These are phyloP conservation scores for Pseudopyrenochaeta lycopersici DNA, from an alignment of 2,329 filamentous ascomycete species.

Conservation along the genomic window DNA sequence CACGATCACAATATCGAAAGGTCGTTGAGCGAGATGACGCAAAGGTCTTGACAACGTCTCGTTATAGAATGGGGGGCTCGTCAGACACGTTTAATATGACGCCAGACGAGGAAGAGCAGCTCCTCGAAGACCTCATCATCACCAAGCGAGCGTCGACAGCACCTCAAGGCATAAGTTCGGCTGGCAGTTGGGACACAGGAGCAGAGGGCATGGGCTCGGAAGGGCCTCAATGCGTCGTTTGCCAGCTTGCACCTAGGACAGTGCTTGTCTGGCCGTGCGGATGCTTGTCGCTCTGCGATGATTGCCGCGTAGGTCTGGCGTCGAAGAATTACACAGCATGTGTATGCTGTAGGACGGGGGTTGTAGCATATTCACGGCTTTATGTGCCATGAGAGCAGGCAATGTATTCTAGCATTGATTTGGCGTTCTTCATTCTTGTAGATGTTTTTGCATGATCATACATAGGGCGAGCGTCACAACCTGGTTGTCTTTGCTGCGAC, in stretches of 20 bases:
- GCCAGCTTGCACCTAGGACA: constrained; percentile 83
- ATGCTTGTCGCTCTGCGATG: constrained; percentile 92
- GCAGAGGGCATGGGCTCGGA: constrained; percentile 76
- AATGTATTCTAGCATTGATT: neutral
- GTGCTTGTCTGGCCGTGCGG: constrained; percentile 97
- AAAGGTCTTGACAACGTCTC: constrained; percentile 66
- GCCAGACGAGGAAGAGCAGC: constrained; percentile 64
- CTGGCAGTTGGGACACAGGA: constrained; percentile 70
- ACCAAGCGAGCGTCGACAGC: constrained; percentile 57
- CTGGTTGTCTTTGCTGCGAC: neutral
- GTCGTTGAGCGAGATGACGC: constrained; percentile 74
- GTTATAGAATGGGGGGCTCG: constrained; percentile 34
- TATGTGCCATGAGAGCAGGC: constrained; percentile 74
- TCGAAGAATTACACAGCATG: constrained; percentile 98
- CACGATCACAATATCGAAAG: constrained; percentile 78
- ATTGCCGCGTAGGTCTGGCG: constrained; percentile 89
- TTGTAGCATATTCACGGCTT: constrained; percentile 87
- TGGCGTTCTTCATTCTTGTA: constrained; percentile 3
- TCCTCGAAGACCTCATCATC: constrained; percentile 69
- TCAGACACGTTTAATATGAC: constrained; percentile 26
- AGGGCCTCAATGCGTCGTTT: constrained; percentile 90
- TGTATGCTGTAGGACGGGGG: constrained; percentile 89
- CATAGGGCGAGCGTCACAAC: neutral
- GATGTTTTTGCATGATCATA: neutral
- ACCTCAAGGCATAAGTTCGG: constrained; percentile 42